Percentiles rank a stretch among this genome's conserved stretches.
Evolutionary conservation across 352 stramenopile genomes (phyloP).

Genomic region (Saprolegnia diclina): DNA sequence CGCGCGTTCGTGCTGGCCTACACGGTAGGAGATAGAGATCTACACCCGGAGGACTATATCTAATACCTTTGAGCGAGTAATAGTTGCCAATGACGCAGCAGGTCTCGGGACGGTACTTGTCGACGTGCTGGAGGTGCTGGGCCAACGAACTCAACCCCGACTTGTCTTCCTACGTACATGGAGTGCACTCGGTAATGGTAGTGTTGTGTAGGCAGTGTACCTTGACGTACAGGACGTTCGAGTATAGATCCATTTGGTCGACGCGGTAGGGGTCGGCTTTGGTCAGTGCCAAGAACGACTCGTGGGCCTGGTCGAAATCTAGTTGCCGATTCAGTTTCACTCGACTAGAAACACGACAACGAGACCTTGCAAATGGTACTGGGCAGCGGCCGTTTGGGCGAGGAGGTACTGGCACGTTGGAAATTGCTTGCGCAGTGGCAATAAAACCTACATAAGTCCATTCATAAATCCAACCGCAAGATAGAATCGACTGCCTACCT

Average conservation of each 20-base stretch:
- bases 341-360: no score
- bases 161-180: conserved; percentile 47
- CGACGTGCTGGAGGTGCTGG: conserved; percentile 87
- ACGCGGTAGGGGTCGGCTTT: conserved; percentile 63
- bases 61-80: conserved; percentile 75
- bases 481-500: neutral
- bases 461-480: neutral
- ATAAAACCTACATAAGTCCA: conserved; percentile 37
- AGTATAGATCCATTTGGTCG: conserved; percentile 82
- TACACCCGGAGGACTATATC: neutral
- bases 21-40: neutral
- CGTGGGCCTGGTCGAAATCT: conserved; percentile 76
- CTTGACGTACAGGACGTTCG: conserved; percentile 83
- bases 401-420: conserved; percentile 67
- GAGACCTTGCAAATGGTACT: conserved; percentile 59
- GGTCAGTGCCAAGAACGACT: conserved; percentile 63
- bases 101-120: conserved; percentile 97
- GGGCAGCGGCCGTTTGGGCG: conserved; percentile 65
- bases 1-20: conserved; percentile 90
- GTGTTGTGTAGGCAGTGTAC: no score
- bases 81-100: conserved; percentile 95
- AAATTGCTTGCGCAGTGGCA: conserved; percentile 47
- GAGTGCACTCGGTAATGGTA: neutral
- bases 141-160: conserved; percentile 84
- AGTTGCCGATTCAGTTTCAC: neutral